Base-by-base conservation (phyloP, 495 filamentous ascomycete species). In the Aspergillus asperescens region DNA sequence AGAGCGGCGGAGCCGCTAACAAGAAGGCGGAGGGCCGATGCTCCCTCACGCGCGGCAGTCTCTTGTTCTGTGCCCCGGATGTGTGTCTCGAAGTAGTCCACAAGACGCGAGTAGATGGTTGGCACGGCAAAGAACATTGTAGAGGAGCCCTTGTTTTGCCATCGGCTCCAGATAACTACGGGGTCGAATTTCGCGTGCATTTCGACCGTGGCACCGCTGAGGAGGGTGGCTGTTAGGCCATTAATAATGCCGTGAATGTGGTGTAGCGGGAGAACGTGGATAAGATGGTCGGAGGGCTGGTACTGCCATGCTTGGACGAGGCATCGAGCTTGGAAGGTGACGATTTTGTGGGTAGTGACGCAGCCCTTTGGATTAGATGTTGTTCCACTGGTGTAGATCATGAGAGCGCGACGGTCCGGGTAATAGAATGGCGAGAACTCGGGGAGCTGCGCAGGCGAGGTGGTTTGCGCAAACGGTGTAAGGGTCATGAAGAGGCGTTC, bases 381-480 rank as follows among this genome's bases (percentile, higher is more conserved):
- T 24, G 73, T 76, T 29, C 73, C 73, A 19, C 67, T 72, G 7
- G 73, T 76, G 50, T 76, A 76, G 49, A 76, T 73, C 62, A 76
- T 76, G 44, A 74, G 58, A 0, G 71, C 73, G 22, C 65, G 67
- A 29, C 66, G 68, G 28, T 59, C 58, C 5, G 70, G 59, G 9
- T 61, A 49, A 28, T 61, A 60, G 0, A 61, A 38, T 2, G 64
- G 50, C 20, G 56, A 52, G 50, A 75, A 71, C 2, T 65, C 51
- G 9, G 70, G 70, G 27, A 75, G 32, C 8, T 49, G 18, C n/a
- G 49, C 15, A 0, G 41, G 4, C 20, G 60, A 43, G 1, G 61
- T 34, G 41, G 50, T 51, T 39, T 61, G 41, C n/a, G 52, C 55
- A 35, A 71, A 66, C 1, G 72, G 69, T 5, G 60, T 62, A 0